Evolutionary conservation across 2,329 filamentous ascomycete species (phyloP).

Genomic region (Aspergillus bombycis): DNA sequence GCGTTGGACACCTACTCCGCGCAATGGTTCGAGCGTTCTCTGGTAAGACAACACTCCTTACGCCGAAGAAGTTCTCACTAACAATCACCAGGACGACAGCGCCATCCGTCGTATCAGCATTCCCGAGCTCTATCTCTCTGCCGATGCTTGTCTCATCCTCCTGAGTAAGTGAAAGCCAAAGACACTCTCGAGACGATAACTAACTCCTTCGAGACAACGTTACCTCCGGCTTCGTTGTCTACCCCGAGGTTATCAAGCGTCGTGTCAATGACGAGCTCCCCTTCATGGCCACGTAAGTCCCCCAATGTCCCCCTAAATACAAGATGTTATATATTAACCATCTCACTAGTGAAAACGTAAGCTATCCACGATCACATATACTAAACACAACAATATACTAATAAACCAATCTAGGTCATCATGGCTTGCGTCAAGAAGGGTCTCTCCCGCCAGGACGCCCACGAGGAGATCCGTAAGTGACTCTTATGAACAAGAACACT

Average conservation of each 20-base stretch:
- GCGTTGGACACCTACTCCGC: slow-evolving; percentile 68
- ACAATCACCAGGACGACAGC: slow-evolving; percentile 61
- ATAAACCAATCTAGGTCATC: slow-evolving; percentile 63
- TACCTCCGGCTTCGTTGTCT: slow-evolving; percentile 72
- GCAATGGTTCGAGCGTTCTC: slow-evolving; percentile 77
- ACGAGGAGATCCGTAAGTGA: slow-evolving; percentile 74
- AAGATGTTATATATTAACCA: slow-evolving; percentile 21
- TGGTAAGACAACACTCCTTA: slow-evolving; percentile 43
- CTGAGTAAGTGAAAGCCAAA: slow-evolving; percentile 31
- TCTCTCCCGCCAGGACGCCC: slow-evolving; percentile 75
- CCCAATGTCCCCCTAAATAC: not conserved
- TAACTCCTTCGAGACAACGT: slow-evolving; percentile 60
- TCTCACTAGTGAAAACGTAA: slow-evolving; percentile 36
- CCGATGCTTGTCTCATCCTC: slow-evolving; percentile 59
- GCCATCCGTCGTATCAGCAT: slow-evolving; percentile 64
- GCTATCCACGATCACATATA: slow-evolving; percentile 2
- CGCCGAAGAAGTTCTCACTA: not conserved
- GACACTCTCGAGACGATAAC: not conserved
- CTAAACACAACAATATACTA: slow-evolving; percentile 19
- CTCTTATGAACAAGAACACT: not conserved
- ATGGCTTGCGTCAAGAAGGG: slow-evolving; percentile 77
- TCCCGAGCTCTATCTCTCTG: slow-evolving; percentile 68
- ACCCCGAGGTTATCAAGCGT: slow-evolving; percentile 70
- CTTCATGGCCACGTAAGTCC: slow-evolving; percentile 73
- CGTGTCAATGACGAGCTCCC: slow-evolving; percentile 77